Base-by-base conservation (phyloP, 192 early-diverging fungal genomes). In the Irineochytrium annulatum region DNA sequence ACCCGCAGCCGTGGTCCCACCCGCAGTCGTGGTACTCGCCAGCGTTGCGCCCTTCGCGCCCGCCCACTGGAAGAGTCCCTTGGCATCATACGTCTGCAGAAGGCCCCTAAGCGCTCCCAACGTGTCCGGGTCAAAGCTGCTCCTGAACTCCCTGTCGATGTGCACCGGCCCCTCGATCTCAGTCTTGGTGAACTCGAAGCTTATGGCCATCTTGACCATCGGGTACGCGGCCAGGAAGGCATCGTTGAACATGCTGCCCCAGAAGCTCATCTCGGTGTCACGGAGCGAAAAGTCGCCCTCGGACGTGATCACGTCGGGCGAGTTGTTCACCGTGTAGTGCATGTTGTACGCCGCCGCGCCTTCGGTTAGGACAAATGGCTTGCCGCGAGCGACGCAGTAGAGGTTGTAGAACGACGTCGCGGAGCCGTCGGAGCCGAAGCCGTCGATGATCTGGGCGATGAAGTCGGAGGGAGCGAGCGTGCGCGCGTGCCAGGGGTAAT, bases 171-270 rank as follows among this genome's bases (percentile, higher is more conserved):
- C 65, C 1, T 43, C 35, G n/a, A 33, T 13, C 1, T 37, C 27
- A 14, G 53, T 24, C 63, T 65, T 65, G 22, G 46, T 46, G 39
- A 67, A 59, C 41, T 67, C 65, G 34, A 67, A 67, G 5, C 24
- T 51, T 22, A 57, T 35, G 13, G 35, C 57, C 65, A 67, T 67
- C 55, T 67, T 67, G 43, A 67, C 3, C 4, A 52, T 24, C 1
- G 65, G 57, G 31, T 67, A 67, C 19, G 19, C 6, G 6, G 22
- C 2, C 5, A 35, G 31, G 34, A 67, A 60, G 1, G 44, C 43
- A 28, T 19, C 11, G 52, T 59, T 60, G 58, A 67, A 67, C n/a
- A 67, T 30, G 0, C 33, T 19, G 41, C 60, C 60, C 57, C 57
- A 67, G 35, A 60, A 60, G 37, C 51, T 39, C 61, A 44, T 35